Conservation (phyloP, 129 eudicot genomes). For the Pseudognaphalium luteoalbum region DNA sequence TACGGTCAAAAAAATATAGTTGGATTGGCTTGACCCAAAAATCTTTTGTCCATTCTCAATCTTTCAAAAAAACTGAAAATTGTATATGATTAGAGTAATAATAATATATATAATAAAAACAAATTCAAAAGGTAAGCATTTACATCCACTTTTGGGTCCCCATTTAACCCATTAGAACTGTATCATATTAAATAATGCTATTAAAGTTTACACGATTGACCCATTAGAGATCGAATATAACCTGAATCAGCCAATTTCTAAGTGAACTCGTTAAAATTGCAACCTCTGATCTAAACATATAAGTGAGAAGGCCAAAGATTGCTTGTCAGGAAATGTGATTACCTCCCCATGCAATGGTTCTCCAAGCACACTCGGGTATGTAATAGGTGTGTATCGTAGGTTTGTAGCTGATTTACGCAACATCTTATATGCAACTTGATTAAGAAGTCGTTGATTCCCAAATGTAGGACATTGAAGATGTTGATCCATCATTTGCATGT, state of each 20-base stretch:
- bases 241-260: background rate
- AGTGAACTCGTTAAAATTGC: background rate
- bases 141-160: background rate
- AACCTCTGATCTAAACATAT: background rate
- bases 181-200: background rate
- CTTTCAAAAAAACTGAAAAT: too few relatives aligned
- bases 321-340: conserved; percentile 23
- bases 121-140: too few relatives aligned
- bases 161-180: background rate
- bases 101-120: too few relatives aligned
- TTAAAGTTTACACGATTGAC: background rate
- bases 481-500: conserved; percentile 97
- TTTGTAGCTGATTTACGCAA: conserved; percentile 64
- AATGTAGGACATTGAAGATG: conserved; percentile 97
- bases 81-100: too few relatives aligned
- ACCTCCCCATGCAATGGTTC: conserved; percentile 99
- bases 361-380: conserved; percentile 97
- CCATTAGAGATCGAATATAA: background rate
- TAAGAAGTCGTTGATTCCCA: conserved; percentile 79
- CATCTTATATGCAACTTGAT: conserved; percentile 62
- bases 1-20: too few relatives aligned
- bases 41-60: too few relatives aligned
- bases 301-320: background rate
- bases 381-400: conserved; percentile 88
- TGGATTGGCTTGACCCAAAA: too few relatives aligned